These are phyloP conservation scores for Myrica gale DNA, from an alignment of 306 rosid species.

Conservation along the genomic window DNA sequence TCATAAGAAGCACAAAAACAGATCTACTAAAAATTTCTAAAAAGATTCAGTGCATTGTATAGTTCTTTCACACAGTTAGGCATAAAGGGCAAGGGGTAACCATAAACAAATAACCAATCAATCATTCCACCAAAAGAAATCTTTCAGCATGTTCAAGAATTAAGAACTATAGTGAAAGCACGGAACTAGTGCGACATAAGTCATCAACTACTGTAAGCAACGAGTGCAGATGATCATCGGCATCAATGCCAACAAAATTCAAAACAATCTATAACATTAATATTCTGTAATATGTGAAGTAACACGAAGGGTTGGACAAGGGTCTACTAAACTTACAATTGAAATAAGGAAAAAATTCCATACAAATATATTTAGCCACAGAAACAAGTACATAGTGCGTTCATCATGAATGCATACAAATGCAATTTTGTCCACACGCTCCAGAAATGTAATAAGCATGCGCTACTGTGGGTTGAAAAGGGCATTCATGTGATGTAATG, in stretches of 20 bases:
- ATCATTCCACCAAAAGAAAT: background rate
- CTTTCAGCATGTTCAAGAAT: background rate
- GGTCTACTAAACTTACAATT: background rate
- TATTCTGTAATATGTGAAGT: background rate
- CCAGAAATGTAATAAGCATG: conserved; percentile 28
- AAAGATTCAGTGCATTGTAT: background rate
- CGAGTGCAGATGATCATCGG: background rate
- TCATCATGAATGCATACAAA: conserved; percentile 42
- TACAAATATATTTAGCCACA: conserved; percentile 24
- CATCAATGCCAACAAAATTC: background rate
- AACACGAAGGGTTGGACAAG: background rate
- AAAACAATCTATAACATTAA: background rate
- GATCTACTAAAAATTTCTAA: background rate
- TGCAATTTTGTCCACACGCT: conserved; percentile 26
- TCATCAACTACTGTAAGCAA: background rate
- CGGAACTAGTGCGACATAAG: conserved; percentile 2
- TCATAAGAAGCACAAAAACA: background rate
- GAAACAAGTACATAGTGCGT: conserved; percentile 30
- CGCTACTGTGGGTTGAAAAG: conserved; percentile 34
- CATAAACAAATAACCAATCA: background rate
- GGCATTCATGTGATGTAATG: conserved; percentile 37
- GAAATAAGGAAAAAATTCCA: background rate
- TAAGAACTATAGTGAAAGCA: conserved; percentile 12
- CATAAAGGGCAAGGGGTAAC: background rate
- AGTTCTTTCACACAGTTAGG: background rate